Conservation (phyloP, 352 stramenopile genomes). For the Globisporangium emineosum region DNA sequence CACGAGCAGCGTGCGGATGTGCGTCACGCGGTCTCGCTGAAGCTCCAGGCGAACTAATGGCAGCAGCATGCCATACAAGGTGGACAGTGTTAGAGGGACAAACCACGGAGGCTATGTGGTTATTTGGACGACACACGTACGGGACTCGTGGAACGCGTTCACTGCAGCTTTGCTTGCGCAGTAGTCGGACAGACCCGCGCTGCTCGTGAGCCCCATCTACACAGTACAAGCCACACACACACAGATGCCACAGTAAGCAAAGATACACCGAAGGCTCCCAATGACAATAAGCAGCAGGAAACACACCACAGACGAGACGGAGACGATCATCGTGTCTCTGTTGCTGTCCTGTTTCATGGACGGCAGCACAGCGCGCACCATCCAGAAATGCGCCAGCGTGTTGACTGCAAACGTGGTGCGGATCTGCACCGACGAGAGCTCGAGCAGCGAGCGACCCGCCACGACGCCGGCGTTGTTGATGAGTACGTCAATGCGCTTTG, state of each 20-base stretch:
- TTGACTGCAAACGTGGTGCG: conserved; percentile 58
- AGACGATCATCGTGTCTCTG: conserved; percentile 50
- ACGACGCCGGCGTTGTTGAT: conserved; percentile 70
- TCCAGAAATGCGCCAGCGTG: conserved; percentile 77
- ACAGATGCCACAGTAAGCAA: background rate
- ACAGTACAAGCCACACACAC: background rate
- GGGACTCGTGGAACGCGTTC: conserved; percentile 68
- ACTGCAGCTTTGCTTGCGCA: conserved; percentile 74
- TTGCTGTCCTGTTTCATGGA: conserved; percentile 47
- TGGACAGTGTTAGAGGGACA: background rate
- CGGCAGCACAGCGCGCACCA: conserved; percentile 52
- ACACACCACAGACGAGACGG: conserved; percentile 69
- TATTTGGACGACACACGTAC: conserved; percentile 1
- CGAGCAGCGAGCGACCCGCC: conserved; percentile 30
- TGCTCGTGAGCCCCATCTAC: conserved; percentile 68
- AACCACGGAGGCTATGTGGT: background rate
- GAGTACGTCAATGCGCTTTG: conserved; percentile 45
- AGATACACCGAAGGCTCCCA: background rate
- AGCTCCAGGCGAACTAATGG: conserved; percentile 72
- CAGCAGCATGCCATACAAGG: background rate
- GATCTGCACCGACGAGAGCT: conserved; percentile 43
- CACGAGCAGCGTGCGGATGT: conserved; percentile 70
- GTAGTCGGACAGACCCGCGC: conserved; percentile 68
- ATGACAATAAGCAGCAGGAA: background rate
- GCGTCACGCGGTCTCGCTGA: conserved; percentile 44